A percentile compares a stretch with the other conserved stretches of the same genome.
phyloP scores from a whole-genome alignment of 371 early-diverging fungal genomes.

The Apophysomyces ossiformis region DNA sequence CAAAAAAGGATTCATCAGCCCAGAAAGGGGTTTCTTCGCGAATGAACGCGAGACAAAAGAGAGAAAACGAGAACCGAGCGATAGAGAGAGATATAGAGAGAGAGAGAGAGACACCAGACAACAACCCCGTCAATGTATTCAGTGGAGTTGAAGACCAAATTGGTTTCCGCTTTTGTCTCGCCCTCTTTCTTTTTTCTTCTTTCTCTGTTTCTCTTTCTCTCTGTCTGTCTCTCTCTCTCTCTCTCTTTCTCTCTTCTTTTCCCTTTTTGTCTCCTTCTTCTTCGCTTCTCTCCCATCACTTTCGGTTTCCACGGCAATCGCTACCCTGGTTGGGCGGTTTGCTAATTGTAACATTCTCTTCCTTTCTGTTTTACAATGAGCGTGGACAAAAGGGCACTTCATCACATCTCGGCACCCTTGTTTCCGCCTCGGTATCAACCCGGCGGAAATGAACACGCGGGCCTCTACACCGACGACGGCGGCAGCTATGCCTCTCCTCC shows the following conservation, averaged over 20 bases:
- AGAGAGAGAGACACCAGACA: no score
- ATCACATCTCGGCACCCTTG: constrained; percentile 12
- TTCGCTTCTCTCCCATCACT: background rate
- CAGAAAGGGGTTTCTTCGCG: no score
- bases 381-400: constrained; percentile 8
- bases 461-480: constrained; percentile 1
- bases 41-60: no score
- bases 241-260: background rate
- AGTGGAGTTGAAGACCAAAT: no score
- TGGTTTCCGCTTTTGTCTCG: no score
- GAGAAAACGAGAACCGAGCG: no score
- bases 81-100: no score
- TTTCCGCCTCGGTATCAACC: background rate
- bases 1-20: no score
- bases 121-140: no score
- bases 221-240: no score
- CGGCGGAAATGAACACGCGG: background rate
- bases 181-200: no score
- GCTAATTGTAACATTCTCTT: background rate
- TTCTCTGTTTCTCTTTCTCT: no score
- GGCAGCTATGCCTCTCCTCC: constrained; percentile 17
- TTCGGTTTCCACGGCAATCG: background rate
- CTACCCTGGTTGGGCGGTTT: constrained; percentile 1
- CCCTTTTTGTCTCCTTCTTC: background rate
- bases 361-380: background rate